Evolutionary conservation across 169 alveolate genomes (phyloP).

Genomic region (Plasmodium gallinaceum): DNA sequence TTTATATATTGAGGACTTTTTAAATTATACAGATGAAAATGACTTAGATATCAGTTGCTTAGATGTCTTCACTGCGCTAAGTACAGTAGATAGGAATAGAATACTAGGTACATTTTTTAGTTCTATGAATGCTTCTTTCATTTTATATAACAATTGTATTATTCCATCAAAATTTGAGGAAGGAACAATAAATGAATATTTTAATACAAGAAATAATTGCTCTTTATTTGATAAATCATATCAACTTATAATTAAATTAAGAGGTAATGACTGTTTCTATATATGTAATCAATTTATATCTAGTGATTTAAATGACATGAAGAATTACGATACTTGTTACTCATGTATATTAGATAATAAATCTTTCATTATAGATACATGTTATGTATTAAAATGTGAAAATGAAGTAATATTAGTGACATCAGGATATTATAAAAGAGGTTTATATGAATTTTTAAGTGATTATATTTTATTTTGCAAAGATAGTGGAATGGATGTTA

Average conservation of each 20-base stretch:
- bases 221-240: constrained; percentile 79
- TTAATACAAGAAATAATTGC: constrained; percentile 76
- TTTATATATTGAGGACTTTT: constrained; percentile 50
- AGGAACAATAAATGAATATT: constrained; percentile 75
- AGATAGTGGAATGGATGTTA: constrained; percentile 79
- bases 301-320: constrained; percentile 75
- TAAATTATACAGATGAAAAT: constrained; percentile 68
- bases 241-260: constrained; percentile 69
- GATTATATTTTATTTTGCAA: constrained; percentile 80
- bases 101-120: constrained; percentile 41
- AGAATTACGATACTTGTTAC: constrained; percentile 65
- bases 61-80: constrained; percentile 48
- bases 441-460: constrained; percentile 80
- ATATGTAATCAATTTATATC: constrained; percentile 81
- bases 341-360: constrained; percentile 80
- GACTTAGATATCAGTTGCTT: constrained; percentile 51
- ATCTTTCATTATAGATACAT: constrained; percentile 80
- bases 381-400: constrained; percentile 78
- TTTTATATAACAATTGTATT: constrained; percentile 70
- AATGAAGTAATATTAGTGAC: constrained; percentile 76
- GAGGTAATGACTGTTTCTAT: constrained; percentile 76
- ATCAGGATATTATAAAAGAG: constrained; percentile 81
- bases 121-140: constrained; percentile 35
- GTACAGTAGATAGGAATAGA: constrained; percentile 63
- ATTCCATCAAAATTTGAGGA: constrained; percentile 44